phyloP scores from a whole-genome alignment of 306 rosid genomes.

The Calophaca sinica region DNA sequence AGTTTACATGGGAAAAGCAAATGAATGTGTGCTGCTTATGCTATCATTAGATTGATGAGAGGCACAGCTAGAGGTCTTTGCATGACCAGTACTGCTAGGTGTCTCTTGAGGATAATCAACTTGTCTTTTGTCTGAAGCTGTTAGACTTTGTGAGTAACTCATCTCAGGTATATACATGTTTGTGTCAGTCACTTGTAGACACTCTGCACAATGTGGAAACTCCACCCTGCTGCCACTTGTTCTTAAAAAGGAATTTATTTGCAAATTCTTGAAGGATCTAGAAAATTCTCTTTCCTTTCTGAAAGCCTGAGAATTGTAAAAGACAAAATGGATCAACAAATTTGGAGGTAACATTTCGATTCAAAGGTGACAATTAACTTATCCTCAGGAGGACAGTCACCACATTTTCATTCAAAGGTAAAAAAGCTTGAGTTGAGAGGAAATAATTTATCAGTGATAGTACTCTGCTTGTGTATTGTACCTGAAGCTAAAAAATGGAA shows the following conservation, averaged over 20 bases:
- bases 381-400: no score
- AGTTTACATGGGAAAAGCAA: slow-evolving; percentile 80
- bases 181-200: slow-evolving; percentile 38
- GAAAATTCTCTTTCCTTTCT: slow-evolving; percentile 43
- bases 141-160: slow-evolving; percentile 36
- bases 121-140: slow-evolving; percentile 40
- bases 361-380: not conserved
- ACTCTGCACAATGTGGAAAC: slow-evolving; percentile 29
- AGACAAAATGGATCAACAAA: slow-evolving; percentile 9
- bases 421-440: no score
- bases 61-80: slow-evolving; percentile 42
- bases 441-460: no score
- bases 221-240: slow-evolving; percentile 47
- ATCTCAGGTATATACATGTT: slow-evolving; percentile 41
- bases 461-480: no score
- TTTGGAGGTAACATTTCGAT: not conserved
- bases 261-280: slow-evolving; percentile 43
- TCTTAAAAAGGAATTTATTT: slow-evolving; percentile 29
- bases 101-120: slow-evolving; percentile 43
- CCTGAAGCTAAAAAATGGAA: not conserved
- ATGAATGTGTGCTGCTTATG: slow-evolving; percentile 72
- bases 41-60: slow-evolving; percentile 70
- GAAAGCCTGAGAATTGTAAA: slow-evolving; percentile 49
- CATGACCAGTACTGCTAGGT: slow-evolving; percentile 22
- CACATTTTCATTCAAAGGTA: no score